Evolutionary conservation across 83 land plant genomes (phyloP).

Genomic region (Picea mariana): DNA sequence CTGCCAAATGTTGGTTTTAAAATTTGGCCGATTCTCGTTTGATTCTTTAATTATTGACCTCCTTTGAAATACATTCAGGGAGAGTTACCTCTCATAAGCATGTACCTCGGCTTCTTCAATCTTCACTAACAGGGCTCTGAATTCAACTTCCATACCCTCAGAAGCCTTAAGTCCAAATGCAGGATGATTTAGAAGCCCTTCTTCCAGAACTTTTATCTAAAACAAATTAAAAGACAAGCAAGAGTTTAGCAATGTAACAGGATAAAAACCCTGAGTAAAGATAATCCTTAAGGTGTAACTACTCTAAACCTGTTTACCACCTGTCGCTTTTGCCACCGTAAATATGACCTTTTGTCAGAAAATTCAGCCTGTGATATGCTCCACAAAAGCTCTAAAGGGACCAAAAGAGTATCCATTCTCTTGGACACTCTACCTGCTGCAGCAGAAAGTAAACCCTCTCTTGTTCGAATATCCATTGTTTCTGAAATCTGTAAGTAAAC

Average conservation of each 20-base stretch:
- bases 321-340: conserved; percentile 56
- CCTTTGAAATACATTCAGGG: conserved; percentile 14
- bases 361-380: conserved; percentile 35
- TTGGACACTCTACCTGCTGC: conserved; percentile 48
- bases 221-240: not conserved
- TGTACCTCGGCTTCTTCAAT: conserved; percentile 57
- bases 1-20: conserved; percentile 4
- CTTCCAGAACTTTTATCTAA: conserved; percentile 41
- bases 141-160: conserved; percentile 33
- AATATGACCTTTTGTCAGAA: conserved; percentile 32
- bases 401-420: conserved; percentile 50
- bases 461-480: conserved; percentile 40
- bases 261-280: not conserved
- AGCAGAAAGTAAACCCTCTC: conserved; percentile 49
- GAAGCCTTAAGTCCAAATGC: conserved; percentile 23
- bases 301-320: conserved; percentile 34
- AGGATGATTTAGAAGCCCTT: conserved; percentile 51
- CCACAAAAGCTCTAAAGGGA: conserved; percentile 50
- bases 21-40: too few species aligned
- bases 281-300: not conserved
- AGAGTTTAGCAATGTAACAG: not conserved
- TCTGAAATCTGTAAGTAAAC: conserved; percentile 33
- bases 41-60: not conserved
- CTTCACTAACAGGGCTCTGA: conserved; percentile 32
- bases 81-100: conserved; percentile 14